phyloP scores from a whole-genome alignment of 192 early-diverging fungal genomes.

The Backusella luteola region DNA sequence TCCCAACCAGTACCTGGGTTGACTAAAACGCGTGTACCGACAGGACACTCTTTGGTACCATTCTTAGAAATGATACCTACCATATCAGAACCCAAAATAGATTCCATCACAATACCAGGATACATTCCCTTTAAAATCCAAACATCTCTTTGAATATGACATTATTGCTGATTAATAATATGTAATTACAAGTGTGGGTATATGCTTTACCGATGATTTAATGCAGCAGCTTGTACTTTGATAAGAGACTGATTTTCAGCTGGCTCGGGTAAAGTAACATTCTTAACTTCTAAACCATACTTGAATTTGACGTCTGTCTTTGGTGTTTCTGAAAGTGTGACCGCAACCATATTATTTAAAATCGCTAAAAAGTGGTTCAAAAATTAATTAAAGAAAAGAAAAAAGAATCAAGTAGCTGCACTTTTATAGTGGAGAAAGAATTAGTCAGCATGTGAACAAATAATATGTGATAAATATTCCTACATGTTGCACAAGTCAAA shows the following conservation, averaged over 20 bases:
- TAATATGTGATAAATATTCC: too few species aligned
- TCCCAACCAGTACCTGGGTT: slow-evolving; percentile 41
- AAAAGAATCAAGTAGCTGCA: not conserved
- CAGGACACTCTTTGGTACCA: slow-evolving; percentile 8
- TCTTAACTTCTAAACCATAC: slow-evolving; percentile 9
- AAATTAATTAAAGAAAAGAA: not conserved
- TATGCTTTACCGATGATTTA: slow-evolving; percentile 21
- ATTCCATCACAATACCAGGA: slow-evolving; percentile 20
- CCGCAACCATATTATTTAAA: slow-evolving; percentile 6
- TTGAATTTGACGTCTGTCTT: slow-evolving; percentile 13
- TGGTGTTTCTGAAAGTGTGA: slow-evolving; percentile 4
- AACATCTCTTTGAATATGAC: slow-evolving; percentile 18
- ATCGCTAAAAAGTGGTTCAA: not conserved
- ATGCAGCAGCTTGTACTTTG: slow-evolving; percentile 18
- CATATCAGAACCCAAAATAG: slow-evolving; percentile 26
- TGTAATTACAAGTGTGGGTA: not conserved
- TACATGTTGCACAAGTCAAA: too few species aligned
- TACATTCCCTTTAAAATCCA: slow-evolving; percentile 31
- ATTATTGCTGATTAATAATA: not conserved
- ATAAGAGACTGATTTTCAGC: slow-evolving; percentile 10
- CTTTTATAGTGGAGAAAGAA: not conserved
- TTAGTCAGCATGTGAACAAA: not conserved
- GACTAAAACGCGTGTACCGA: slow-evolving; percentile 4
- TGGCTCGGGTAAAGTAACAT: not conserved
- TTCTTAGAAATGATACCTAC: slow-evolving; percentile 20